Percentiles rank a stretch among this genome's conserved stretches.
phyloP scores from a whole-genome alignment of 2,329 filamentous ascomycete genomes.

The Scorias spongiosa region DNA sequence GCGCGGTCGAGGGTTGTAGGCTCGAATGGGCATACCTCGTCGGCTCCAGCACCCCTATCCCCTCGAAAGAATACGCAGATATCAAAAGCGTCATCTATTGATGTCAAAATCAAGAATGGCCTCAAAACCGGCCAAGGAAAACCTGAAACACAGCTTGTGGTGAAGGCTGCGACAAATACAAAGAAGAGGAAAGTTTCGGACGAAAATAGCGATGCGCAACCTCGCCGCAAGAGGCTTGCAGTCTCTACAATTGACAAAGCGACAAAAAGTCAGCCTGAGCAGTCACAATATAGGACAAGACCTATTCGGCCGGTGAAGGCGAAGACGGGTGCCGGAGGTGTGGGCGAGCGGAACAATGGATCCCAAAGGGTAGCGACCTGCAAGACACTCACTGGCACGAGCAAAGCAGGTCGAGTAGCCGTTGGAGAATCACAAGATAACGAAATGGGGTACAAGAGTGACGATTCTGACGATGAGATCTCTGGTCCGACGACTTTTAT shows the following conservation, averaged over 20 bases:
- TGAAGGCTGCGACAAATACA: conserved; percentile 3
- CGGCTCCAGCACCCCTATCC: conserved; percentile 14
- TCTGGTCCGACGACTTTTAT: conserved; percentile 19
- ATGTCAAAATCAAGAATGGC: neutral
- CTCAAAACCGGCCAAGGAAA: conserved; percentile 1
- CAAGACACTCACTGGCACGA: neutral
- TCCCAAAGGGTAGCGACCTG: too few relatives aligned
- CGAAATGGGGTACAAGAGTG: too few relatives aligned
- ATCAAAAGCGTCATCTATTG: conserved; percentile 8
- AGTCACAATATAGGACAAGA: too few relatives aligned
- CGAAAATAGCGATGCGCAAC: conserved; percentile 14
- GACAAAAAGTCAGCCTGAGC: too few relatives aligned
- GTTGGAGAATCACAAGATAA: neutral
- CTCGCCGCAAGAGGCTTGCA: too few relatives aligned
- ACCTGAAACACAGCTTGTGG: conserved; percentile 3
- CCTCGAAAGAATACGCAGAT: conserved; percentile 24
- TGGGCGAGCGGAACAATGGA: too few relatives aligned
- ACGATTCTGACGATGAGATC: conserved; percentile 17
- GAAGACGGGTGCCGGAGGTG: too few relatives aligned
- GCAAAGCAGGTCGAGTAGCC: conserved; percentile 3
- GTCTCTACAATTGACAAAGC: too few relatives aligned
- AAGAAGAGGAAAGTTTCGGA: conserved; percentile 14
- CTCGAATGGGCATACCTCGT: conserved; percentile 6
- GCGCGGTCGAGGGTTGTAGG: conserved; percentile 5
- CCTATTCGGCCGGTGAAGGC: too few relatives aligned